A percentile compares a stretch with the other conserved stretches of the same genome.
Conservation (phyloP, 1,139 yeast genomes). For the Protomyces pachydermus region DNA sequence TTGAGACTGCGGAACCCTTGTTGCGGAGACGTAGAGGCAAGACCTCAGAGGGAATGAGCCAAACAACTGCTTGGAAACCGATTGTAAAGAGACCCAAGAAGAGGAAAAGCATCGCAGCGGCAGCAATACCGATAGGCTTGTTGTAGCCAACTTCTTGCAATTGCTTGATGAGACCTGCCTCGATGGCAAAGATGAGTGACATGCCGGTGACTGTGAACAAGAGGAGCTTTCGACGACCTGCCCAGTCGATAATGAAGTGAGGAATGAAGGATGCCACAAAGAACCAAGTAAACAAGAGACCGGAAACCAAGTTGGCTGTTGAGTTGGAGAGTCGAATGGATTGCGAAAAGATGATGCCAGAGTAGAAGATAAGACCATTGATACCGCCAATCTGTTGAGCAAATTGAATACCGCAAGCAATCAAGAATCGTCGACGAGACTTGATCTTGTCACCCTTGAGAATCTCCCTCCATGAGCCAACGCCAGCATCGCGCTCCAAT, state of each 20-base stretch:
- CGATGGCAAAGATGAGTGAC: slow-evolving; percentile 48
- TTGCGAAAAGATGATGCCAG: slow-evolving; percentile 40
- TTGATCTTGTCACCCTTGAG: slow-evolving; percentile 49
- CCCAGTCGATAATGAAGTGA: slow-evolving; percentile 79
- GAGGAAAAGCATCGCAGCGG: slow-evolving; percentile 30
- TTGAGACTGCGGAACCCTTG: slow-evolving; percentile 31
- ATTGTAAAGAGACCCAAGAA: slow-evolving; percentile 32
- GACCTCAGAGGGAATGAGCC: slow-evolving; percentile 32
- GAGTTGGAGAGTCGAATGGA: slow-evolving; percentile 86
- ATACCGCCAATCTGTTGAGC: slow-evolving; percentile 93
- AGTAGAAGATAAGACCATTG: slow-evolving; percentile 56
- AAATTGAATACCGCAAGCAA: slow-evolving; percentile 85
- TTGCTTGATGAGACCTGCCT: slow-evolving; percentile 8
- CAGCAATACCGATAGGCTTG: slow-evolving; percentile 28
- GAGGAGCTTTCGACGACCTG: slow-evolving; percentile 85
- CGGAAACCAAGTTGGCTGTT: slow-evolving; percentile 84
- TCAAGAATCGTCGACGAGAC: slow-evolving; percentile 72
- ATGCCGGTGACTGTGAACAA: slow-evolving; percentile 71
- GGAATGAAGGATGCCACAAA: slow-evolving; percentile 76
- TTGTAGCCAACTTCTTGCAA: slow-evolving; percentile 10
- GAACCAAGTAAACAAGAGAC: slow-evolving; percentile 75
- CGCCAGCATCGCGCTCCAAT: slow-evolving; percentile 69
- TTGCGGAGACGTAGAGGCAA: slow-evolving; percentile 31
- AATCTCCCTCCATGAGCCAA: slow-evolving; percentile 58
- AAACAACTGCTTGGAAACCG: slow-evolving; percentile 32